Evolutionary conservation across 345 rosid species (phyloP).

Genomic region (Gossypium sturtianum): DNA sequence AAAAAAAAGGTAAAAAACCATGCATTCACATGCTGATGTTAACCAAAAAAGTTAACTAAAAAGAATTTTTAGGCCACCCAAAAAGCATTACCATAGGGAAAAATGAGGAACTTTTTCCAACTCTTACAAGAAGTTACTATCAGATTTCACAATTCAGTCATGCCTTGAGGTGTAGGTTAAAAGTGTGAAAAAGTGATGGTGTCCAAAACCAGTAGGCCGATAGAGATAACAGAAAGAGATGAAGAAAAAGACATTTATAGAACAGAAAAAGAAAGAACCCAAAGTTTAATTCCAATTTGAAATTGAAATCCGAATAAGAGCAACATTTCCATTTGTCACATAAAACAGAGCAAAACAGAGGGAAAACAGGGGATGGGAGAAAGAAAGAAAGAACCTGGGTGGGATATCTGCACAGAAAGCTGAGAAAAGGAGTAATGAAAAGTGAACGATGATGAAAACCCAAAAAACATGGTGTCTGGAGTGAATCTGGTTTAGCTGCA

Average conservation of each 20-base stretch:
- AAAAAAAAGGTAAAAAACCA: not conserved
- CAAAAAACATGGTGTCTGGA: not conserved
- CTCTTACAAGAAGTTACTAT: not conserved
- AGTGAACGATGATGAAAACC: not conserved
- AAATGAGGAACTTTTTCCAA: not conserved
- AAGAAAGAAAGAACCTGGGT: slow-evolving; percentile 31
- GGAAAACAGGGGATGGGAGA: not conserved
- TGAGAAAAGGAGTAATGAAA: slow-evolving; percentile 6
- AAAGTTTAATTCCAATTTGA: too few species aligned
- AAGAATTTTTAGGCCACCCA: not conserved
- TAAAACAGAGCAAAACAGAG: not conserved
- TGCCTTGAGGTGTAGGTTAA: not conserved
- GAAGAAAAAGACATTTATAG: not conserved
- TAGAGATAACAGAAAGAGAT: not conserved
- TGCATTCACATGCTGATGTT: not conserved
- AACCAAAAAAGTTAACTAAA: not conserved
- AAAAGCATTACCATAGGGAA: not conserved
- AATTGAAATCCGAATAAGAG: not conserved
- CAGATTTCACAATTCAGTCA: slow-evolving; percentile 1
- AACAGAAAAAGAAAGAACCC: not conserved
- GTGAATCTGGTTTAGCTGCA: not conserved
- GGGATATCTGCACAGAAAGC: not conserved
- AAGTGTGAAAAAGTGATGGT: not conserved
- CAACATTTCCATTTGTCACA: too few species aligned
- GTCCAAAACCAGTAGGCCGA: not conserved